Evolutionary conservation across 2,329 filamentous ascomycete species (phyloP).

Genomic region (Aspergillus sojae): DNA sequence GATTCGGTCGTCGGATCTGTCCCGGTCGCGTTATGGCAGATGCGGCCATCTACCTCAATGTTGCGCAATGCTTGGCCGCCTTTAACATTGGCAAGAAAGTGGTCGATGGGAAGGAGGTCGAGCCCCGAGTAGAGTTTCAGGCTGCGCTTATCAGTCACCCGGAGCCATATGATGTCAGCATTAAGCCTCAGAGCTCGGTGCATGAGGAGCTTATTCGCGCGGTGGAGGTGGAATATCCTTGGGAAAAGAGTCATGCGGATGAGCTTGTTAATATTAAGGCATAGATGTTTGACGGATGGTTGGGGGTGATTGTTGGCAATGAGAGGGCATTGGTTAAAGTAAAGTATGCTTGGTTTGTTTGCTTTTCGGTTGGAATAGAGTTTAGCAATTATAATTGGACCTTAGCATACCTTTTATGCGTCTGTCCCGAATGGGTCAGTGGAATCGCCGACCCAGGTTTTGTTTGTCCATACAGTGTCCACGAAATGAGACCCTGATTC

Average conservation of each 20-base stretch:
- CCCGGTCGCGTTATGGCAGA: slow-evolving; percentile 26
- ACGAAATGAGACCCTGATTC: rapidly evolving
- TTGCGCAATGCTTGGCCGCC: slow-evolving; percentile 20
- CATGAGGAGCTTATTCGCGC: slow-evolving; percentile 15
- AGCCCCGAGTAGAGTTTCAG: slow-evolving; percentile 16
- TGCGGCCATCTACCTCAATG: slow-evolving; percentile 20
- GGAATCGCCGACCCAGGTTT: rapidly evolving
- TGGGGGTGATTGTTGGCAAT: too few species aligned
- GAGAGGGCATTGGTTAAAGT: too few species aligned
- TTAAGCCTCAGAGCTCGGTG: slow-evolving; percentile 13
- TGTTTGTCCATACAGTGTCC: too few species aligned
- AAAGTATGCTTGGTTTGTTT: rapidly evolving
- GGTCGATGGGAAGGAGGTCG: slow-evolving; percentile 13
- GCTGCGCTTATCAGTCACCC: slow-evolving; percentile 20
- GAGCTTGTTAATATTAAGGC: slow-evolving; percentile 4
- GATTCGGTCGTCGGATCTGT: slow-evolving; percentile 26
- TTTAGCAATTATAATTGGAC: neutral
- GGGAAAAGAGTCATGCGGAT: slow-evolving; percentile 17
- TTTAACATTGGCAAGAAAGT: slow-evolving; percentile 24
- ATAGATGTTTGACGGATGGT: neutral
- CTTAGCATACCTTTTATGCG: too few species aligned
- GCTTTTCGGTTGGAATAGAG: rapidly evolving
- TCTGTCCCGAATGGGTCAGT: too few species aligned
- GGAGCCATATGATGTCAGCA: slow-evolving; percentile 10
- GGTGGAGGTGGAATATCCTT: slow-evolving; percentile 14